Evolutionary conservation across 495 filamentous ascomycete genomes (phyloP).

Genomic region (Penicillium parvum): DNA sequence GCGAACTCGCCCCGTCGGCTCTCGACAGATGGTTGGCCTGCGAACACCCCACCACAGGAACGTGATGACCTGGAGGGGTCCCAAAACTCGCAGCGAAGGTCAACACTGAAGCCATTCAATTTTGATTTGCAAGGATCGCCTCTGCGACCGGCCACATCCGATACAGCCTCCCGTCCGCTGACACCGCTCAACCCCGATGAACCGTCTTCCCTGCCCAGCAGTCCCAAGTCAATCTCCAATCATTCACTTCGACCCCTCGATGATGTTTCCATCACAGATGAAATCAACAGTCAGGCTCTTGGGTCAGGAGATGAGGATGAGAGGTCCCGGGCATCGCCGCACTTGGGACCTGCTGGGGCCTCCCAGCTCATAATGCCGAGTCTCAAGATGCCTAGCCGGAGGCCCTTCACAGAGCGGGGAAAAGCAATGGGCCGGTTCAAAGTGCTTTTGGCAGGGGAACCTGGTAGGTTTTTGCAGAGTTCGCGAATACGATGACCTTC

Average conservation of each 20-base stretch:
- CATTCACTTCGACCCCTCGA: constrained; percentile 47
- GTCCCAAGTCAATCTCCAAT: constrained; percentile 48
- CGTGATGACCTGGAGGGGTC: constrained; percentile 26
- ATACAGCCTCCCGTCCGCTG: constrained; percentile 36
- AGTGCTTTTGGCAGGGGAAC: constrained; percentile 77
- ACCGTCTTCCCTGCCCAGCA: constrained; percentile 47
- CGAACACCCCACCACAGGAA: constrained; percentile 21
- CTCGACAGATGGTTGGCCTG: constrained; percentile 7
- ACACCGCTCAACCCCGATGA: constrained; percentile 47
- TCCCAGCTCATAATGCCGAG: constrained; percentile 98
- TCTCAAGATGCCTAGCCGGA: constrained; percentile 87
- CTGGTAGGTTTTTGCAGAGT: constrained; percentile 50
- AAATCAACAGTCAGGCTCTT: constrained; percentile 46
- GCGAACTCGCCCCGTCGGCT: constrained; percentile 7
- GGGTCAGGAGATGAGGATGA: constrained; percentile 47
- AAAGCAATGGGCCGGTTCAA: constrained; percentile 83
- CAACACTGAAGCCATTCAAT: constrained; percentile 34
- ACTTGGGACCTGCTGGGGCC: constrained; percentile 41
- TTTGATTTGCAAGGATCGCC: constrained; percentile 20
- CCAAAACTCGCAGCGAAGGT: constrained; percentile 20
- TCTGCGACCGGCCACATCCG: constrained; percentile 15
- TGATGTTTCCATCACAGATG: constrained; percentile 48
- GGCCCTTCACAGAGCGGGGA: constrained; percentile 86
- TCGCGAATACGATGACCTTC: neutral
- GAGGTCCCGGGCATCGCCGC: constrained; percentile 21